Base-by-base conservation (phyloP, 306 rosid species). In the Vicia faba region DNA sequence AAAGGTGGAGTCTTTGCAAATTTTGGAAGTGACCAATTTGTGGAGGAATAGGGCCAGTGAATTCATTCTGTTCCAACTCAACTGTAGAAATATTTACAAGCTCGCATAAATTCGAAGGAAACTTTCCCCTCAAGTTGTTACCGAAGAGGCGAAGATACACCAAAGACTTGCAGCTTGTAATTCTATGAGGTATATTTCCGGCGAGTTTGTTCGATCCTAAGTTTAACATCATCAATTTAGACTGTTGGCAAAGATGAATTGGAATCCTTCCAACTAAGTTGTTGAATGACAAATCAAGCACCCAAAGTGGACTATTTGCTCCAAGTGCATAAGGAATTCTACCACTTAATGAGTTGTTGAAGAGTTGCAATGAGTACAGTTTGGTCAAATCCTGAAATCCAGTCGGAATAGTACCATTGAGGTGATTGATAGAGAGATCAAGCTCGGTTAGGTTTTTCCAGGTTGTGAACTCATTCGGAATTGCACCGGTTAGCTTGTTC, bases 361-460 rank as follows among this genome's bases (percentile, higher is more conserved):
- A 89, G 40, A 89, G 95, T 78, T 87, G 89, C 53, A 87, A 66
- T 64, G 74, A 78, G 75, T 7, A 46, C 82, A 87, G 61, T 39
- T 79, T 67, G 11, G 80, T 72, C 75, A 80, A 56, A 48, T 78
- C 23, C 49, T 84, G 91, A 77, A 87, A 85, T 16, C 88, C 95
- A 61, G 23, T 6, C 0, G 96, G 91, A 68, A 89, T 83, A 51
- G 82, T 62, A 56, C 95, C 96, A 3, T 53, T 67, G 70, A 89
- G 95, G 33, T 69, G 8, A 15, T 89, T 87, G 51, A 87, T 87
- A 26, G 96, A 89, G 53, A 89, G 95, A 61, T 89, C 95, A 10
- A 89, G 77, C 75, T 80, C 70, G 29, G 80, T 78, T 73, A 89
- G 63, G 77, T 80, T 89, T 72, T 38, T 62, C 88, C 87, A 84